Evolutionary conservation across 176 grass and related monocot species (phyloP).

Genomic region (Oryza rufipogon): DNA sequence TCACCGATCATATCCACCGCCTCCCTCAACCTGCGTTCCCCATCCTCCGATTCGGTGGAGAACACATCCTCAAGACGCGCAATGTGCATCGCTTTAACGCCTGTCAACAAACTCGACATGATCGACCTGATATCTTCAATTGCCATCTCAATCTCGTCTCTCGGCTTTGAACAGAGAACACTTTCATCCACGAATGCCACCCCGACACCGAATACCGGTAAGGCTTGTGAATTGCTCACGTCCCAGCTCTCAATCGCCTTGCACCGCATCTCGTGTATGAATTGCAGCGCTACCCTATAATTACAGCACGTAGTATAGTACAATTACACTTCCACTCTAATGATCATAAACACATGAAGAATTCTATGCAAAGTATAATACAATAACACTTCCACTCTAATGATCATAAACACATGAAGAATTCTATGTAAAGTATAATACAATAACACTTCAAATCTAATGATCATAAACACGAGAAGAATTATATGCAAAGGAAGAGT

Average conservation of each 20-base stretch:
- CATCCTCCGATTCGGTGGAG: conserved; percentile 39
- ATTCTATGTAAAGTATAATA: too few species aligned
- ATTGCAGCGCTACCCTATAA: conserved; percentile 79
- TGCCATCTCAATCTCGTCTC: conserved; percentile 36
- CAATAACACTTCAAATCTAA: not conserved
- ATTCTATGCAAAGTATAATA: too few species aligned
- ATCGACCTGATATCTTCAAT: conserved; percentile 58
- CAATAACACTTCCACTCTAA: not conserved
- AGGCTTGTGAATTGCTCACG: conserved; percentile 80
- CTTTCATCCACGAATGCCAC: conserved; percentile 81
- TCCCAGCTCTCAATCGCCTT: conserved; percentile 80
- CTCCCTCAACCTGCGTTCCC: conserved; percentile 40
- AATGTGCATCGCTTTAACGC: conserved; percentile 59
- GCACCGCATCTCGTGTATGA: conserved; percentile 80
- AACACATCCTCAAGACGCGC: conserved; percentile 55
- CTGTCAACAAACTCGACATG: conserved; percentile 44
- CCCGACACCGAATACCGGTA: conserved; percentile 63
- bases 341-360: not conserved
- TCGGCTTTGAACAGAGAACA: conserved; percentile 4
- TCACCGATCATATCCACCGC: conserved; percentile 60
- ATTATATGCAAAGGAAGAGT: not conserved
- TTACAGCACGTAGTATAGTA: not conserved
- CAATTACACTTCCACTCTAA: not conserved
- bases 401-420: not conserved
- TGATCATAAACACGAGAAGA: not conserved